A percentile compares a stretch with the other conserved stretches of the same genome.
These are phyloP conservation scores for Plasmodium chabaudi DNA, from an alignment of 169 alveolate genomes.

Conservation along the genomic window DNA sequence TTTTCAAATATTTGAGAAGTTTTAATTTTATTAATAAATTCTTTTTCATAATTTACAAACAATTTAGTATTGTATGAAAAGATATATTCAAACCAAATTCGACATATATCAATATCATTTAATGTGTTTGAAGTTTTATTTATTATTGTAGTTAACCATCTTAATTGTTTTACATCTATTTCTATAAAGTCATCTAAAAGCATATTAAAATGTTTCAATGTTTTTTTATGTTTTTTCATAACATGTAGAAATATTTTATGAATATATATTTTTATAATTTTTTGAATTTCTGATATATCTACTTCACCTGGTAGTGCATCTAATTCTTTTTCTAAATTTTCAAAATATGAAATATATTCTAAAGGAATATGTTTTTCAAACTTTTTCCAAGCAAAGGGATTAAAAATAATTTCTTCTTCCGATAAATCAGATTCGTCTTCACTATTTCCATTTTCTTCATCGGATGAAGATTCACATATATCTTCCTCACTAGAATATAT, in stretches of 20 bases:
- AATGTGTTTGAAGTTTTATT: constrained; percentile 49
- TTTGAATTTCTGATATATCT: constrained; percentile 51
- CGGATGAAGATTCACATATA: constrained; percentile 22
- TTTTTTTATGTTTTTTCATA: constrained; percentile 29
- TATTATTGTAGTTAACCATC: constrained; percentile 73
- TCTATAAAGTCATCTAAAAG: constrained; percentile 41
- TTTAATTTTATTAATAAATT: constrained; percentile 47
- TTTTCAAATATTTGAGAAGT: constrained; percentile 51
- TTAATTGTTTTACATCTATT: constrained; percentile 49
- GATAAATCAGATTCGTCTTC: constrained; percentile 21
- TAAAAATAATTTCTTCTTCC: constrained; percentile 59
- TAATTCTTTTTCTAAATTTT: constrained; percentile 50
- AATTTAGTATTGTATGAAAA: constrained; percentile 40
- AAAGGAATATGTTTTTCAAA: constrained; percentile 69
- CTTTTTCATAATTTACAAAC: constrained; percentile 54
- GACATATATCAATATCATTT: constrained; percentile 56
- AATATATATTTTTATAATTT: constrained; percentile 36
- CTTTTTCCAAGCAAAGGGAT: constrained; percentile 73
- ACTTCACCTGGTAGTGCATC: constrained; percentile 68
- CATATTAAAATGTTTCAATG: constrained; percentile 33
- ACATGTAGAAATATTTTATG: constrained; percentile 42
- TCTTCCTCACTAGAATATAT: constrained; percentile 75
- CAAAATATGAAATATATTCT: constrained; percentile 33
- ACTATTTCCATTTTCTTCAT: constrained; percentile 7
- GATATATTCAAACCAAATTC: constrained; percentile 69